phyloP scores from a whole-genome alignment of 805 yeast species.

The Ogataea thermomethanolica region DNA sequence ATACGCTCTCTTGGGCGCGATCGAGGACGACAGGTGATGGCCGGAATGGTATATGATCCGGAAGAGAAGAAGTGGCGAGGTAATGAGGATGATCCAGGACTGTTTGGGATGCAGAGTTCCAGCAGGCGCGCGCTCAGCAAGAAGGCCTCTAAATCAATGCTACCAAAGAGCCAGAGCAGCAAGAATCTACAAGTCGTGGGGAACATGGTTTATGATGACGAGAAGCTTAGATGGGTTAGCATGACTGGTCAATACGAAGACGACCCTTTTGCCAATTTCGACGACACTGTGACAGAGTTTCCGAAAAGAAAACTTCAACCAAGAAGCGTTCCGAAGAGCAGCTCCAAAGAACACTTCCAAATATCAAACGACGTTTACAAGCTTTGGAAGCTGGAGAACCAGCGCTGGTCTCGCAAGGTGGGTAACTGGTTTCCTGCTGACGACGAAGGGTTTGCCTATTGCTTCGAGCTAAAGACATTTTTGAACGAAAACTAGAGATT shows the following conservation, averaged over 20 bases:
- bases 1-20: slow-evolving; percentile 29
- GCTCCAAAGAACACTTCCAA: slow-evolving; percentile 18
- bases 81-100: slow-evolving; percentile 52
- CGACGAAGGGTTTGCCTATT: slow-evolving; percentile 25
- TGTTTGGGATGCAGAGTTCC: slow-evolving; percentile 43
- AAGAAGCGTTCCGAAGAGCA: not conserved
- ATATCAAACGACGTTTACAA: slow-evolving; percentile 27
- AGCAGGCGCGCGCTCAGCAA: slow-evolving; percentile 36
- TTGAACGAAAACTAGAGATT: slow-evolving; percentile 23
- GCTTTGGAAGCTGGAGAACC: slow-evolving; percentile 32
- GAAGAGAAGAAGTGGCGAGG: slow-evolving; percentile 58
- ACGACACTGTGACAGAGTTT: slow-evolving; percentile 25
- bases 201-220: slow-evolving; percentile 59
- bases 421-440: slow-evolving; percentile 35
- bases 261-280: slow-evolving; percentile 49
- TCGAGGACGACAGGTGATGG: slow-evolving; percentile 26
- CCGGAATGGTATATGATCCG: slow-evolving; percentile 54
- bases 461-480: slow-evolving; percentile 32
- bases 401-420: slow-evolving; percentile 35
- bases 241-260: slow-evolving; percentile 39
- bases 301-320: slow-evolving; percentile 14
- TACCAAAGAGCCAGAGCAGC: slow-evolving; percentile 22
- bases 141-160: slow-evolving; percentile 5
- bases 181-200: slow-evolving; percentile 43
- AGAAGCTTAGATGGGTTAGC: slow-evolving; percentile 57